Base-by-base conservation (phyloP, 257 asterid species). In the Ocimum tenuiflorum region DNA sequence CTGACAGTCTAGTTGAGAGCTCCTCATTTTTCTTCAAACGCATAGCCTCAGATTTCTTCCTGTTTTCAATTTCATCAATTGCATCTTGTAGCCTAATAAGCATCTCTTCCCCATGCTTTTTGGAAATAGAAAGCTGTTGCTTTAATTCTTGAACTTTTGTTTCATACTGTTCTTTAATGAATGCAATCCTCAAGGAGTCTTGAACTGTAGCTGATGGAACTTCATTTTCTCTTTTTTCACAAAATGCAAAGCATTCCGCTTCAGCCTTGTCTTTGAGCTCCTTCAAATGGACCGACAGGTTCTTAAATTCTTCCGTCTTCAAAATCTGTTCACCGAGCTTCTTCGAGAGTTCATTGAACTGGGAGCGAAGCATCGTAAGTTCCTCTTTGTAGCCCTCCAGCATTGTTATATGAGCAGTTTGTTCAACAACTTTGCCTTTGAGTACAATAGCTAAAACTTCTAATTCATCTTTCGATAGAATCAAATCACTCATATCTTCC, bases 31-130 rank as follows among this genome's bases (percentile, higher is more conserved):
- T 88, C 79, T 84, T 90, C 68, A 70, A 65, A 75, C 73, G 82
- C 86, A 81, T 60, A 50, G 96, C 96, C 73, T 94, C 99, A 11
- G 95, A 86, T 74, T 81, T 86, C 76, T 85, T 94, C 82, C 94
- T 79, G 70, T 70, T 83, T 65, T 94, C 99, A n/a, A 82, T 78
- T 60, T 90, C 97, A 77, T 94, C 85, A 41, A 90, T 79, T 24
- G 95, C 79, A 77, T 90, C 99, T 77, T 94, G 97, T 49, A 94
- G 85, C 85, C 82, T 90, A 80, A 88, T 43, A 36, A 94, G 91
- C 94, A 94, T 81, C 81, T 94, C 99, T 75, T 94, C 99, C 50
- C 96, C 97, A 38, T 94, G 95, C 77, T 83, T 85, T 70, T 81
- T 83, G 29, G 95, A 88, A 47, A 90, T 72, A 13, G 88, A 79